Conservation (phyloP, 192 early-diverging fungal genomes). For the Entomortierella parvispora region DNA sequence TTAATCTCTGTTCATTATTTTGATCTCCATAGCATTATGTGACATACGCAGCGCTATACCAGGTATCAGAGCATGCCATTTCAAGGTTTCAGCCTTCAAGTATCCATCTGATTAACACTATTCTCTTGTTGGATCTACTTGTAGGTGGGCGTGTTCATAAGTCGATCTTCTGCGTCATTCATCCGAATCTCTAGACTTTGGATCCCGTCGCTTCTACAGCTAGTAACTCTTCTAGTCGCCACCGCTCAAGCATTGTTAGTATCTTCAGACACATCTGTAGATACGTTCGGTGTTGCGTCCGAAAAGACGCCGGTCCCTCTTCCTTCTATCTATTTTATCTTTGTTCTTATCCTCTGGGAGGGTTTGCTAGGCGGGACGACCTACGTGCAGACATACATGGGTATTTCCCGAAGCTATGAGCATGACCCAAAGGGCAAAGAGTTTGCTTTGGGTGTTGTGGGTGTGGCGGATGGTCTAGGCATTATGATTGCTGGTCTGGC, state of each 20-base stretch:
- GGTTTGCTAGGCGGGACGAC: constrained; percentile 54
- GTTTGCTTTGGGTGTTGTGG: constrained; percentile 53
- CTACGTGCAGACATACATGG: constrained; percentile 55
- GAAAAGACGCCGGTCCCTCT: constrained; percentile 9
- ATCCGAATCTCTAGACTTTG: constrained; percentile 42
- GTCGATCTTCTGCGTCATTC: constrained; percentile 45
- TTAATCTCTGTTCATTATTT: not conserved
- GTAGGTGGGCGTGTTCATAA: constrained; percentile 54
- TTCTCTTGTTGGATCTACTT: not conserved
- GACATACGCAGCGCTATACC: constrained; percentile 55
- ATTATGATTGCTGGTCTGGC: constrained; percentile 50
- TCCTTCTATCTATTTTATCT: constrained; percentile 51
- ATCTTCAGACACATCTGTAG: not conserved
- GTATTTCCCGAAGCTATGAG: constrained; percentile 41
- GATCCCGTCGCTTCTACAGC: constrained; percentile 50
- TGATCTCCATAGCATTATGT: constrained; percentile 49
- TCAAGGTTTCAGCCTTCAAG: too few relatives aligned
- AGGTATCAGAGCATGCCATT: constrained; percentile 15
- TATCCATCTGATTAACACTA: not conserved
- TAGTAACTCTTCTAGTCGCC: constrained; percentile 28
- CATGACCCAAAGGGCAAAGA: constrained; percentile 50
- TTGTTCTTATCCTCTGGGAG: constrained; percentile 54
- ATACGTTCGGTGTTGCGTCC: too few relatives aligned
- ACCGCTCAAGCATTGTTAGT: constrained; percentile 36
- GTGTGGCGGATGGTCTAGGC: constrained; percentile 53